Base-by-base conservation (phyloP, 805 yeast genomes). In the Candida coleopterorum region DNA sequence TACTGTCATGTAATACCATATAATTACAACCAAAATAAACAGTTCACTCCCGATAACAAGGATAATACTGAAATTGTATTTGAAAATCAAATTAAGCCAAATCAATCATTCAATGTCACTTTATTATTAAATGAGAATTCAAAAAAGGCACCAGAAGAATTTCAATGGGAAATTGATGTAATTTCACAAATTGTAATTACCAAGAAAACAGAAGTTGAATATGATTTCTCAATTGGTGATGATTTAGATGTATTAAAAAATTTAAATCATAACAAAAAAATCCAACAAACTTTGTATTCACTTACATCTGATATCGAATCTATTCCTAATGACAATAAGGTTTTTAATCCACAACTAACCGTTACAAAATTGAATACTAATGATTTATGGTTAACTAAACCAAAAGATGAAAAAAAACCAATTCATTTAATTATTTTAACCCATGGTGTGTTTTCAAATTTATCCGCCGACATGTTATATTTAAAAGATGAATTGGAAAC, bases 21-120 rank as follows among this genome's bases (percentile, higher is more conserved):
- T 42, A 53, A 58, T 35, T 68, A 60, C 41, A 38, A 57, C 30
- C 60, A 56, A 21, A 38, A 34, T 4, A 23, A 43, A 38, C 34
- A 35, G 35, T 64, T 64, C 33, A 23, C 9, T 1, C 62, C 64
- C 11, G 49, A 47, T 3, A 32, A 42, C 17, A 36, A 40, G 11
- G 52, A 46, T 18, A 52, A 53, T 29, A 44, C 47, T 24, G 71
- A 66, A 42, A 59, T 67, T 6, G 50, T 50, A 25, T 68, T 62
- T 46, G 52, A 55, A 18, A 64, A 66, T 42, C 56, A 62, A 27
- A 57, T 86, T 15, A 80, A 79, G 44, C 93, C 95, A 0, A 85
- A 83, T 17, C 83, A 79, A 47, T 66, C 77, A 6, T 83, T 82
- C 53, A 72, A 74, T 39, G 79, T 78, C 2, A 64, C 63, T 39